Conservation (phyloP, 495 filamentous ascomycete genomes). For the Aspergillus homomorphus region DNA sequence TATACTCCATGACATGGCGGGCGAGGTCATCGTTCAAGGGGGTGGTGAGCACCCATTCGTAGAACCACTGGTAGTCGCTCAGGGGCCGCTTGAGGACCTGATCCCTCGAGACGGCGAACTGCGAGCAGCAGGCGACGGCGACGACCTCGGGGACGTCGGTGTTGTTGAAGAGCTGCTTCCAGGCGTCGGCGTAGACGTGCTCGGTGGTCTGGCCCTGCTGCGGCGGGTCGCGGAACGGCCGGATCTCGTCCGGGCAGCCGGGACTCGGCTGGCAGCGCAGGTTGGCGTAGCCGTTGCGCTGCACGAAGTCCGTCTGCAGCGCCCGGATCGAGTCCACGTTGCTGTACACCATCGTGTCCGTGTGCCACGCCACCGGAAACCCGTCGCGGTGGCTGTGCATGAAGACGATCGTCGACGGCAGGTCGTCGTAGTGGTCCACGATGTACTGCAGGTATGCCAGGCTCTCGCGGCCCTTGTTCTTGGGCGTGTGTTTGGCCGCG, state of each 20-base stretch:
- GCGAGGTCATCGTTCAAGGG: constrained; percentile 44
- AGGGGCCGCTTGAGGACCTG: constrained; percentile 46
- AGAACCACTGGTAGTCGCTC: constrained; percentile 54
- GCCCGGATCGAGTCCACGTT: constrained; percentile 42
- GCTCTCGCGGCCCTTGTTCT: constrained; percentile 47
- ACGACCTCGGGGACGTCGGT: constrained; percentile 46
- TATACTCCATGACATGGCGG: constrained; percentile 50
- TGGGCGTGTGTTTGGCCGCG: constrained; percentile 37
- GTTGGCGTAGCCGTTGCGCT: constrained; percentile 39
- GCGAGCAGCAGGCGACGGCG: constrained; percentile 60
- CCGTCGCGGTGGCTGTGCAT: constrained; percentile 43
- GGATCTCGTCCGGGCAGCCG: constrained; percentile 41
- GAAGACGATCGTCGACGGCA: constrained; percentile 41
- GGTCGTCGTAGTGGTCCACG: constrained; percentile 46
- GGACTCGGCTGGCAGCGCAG: constrained; percentile 41
- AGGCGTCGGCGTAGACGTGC: constrained; percentile 40
- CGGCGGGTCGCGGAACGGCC: constrained; percentile 39
- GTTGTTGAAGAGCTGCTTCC: constrained; percentile 42
- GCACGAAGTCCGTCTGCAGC: constrained; percentile 35
- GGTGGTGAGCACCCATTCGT: constrained; percentile 57
- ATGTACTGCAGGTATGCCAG: constrained; percentile 49
- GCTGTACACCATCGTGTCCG: constrained; percentile 42
- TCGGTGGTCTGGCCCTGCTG: constrained; percentile 53
- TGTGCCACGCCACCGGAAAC: constrained; percentile 45
- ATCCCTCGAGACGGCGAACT: constrained; percentile 62